Base-by-base conservation (phyloP, 225 moss, liverwort and hornwort species). In the Marchantia paleacea region DNA sequence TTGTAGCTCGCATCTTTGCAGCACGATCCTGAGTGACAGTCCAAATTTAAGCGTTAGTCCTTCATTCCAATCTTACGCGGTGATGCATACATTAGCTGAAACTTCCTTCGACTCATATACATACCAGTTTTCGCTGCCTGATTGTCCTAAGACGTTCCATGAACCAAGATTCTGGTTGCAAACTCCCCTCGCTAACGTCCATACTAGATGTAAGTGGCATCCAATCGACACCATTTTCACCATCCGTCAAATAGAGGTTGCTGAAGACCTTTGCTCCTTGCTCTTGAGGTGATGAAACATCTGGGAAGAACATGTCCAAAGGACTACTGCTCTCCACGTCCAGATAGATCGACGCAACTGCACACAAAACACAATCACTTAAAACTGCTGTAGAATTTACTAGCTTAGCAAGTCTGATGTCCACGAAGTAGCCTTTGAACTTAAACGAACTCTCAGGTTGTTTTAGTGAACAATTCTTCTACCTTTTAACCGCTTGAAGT, bases 401-500 rank as follows among this genome's bases (percentile, higher is more conserved):
- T 26, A 26, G 39, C 16, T 53, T 55, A 12, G 29, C 54, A 55
- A 2, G 28, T 18, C 0, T 24, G 12, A 28, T 13, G 74, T 54
- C 54, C 0, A 7, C 25, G 55, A 28, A 16, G 15, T 54, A 28
- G 55, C 1, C 49, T 2, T 28, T 3, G 55, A 28, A 63, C 10
- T 50, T 65, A 16, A 71, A 15, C 28, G 12, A 52, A 12, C 51
- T 19, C 11, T 15, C 6, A 28, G 28, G 26, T 14, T 19, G 20
- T 48, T 19, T 16, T 26, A 39, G 39, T 39, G 39, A 39, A 39
- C 39, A 39, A 39, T 39, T 39, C 39, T 39, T 39, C 20, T 31
- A 85, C 88, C 85, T 88, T 85, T 88, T 20, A 76, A 75, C 58
- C 85, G 85, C 81, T 88, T 88, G 81, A 85, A 81, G 61, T 79